A percentile compares a stretch with the other conserved stretches of the same genome.
phyloP scores from a whole-genome alignment of 345 rosid species.

The Kandelia obovata region DNA sequence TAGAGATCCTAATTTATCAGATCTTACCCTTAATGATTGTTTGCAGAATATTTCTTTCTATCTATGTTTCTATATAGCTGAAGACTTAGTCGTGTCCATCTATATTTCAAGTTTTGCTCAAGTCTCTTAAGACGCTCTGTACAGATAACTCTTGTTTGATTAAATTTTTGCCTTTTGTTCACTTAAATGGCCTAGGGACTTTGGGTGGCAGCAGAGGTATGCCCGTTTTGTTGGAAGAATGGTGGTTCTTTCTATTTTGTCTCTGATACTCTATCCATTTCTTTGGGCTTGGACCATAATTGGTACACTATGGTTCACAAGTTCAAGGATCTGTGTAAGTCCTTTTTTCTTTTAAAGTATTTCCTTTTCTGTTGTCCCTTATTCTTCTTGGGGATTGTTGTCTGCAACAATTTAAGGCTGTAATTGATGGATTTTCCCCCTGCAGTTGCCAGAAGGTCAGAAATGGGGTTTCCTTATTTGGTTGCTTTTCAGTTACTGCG shows the following conservation, averaged over 20 bases:
- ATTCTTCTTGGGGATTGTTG: not conserved
- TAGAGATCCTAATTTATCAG: not conserved
- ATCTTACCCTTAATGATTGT: no score
- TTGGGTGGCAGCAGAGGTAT: conserved; percentile 95
- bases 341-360: not conserved
- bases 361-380: conserved; percentile 6
- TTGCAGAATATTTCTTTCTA: no score
- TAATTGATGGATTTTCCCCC: not conserved
- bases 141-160: conserved; percentile 6
- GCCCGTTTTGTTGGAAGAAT: conserved; percentile 90
- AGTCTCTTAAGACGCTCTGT: not conserved
- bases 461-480: conserved; percentile 98
- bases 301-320: conserved; percentile 85
- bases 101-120: not conserved
- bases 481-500: conserved; percentile 94
- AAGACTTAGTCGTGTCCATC: not conserved
- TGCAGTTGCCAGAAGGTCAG: conserved; percentile 92
- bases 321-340: conserved; percentile 78
- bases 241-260: conserved; percentile 68
- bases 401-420: conserved; percentile 6
- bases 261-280: conserved; percentile 81
- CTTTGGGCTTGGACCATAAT: conserved; percentile 94
- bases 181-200: conserved; percentile 54
- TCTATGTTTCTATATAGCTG: not conserved
- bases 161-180: not conserved